Percentiles rank a stretch among this genome's conserved stretches.
Evolutionary conservation across 345 rosid species (phyloP).

Genomic region (Eucalyptus caleyi): DNA sequence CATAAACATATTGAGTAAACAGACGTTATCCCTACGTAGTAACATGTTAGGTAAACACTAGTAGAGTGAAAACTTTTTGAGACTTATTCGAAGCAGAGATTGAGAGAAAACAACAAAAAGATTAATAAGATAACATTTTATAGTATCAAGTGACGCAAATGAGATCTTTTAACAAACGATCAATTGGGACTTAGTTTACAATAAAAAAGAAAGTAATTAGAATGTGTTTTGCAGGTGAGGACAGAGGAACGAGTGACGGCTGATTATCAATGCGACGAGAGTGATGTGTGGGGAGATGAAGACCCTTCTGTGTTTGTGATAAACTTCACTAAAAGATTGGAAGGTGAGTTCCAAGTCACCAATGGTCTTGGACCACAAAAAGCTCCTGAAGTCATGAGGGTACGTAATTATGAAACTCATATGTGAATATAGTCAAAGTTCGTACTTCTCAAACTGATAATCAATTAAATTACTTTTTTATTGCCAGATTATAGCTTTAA

Average conservation of each 20-base stretch:
- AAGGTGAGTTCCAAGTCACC: constrained; percentile 56
- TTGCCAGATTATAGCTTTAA: too few species aligned
- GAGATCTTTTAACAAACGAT: background rate
- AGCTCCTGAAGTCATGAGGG: constrained; percentile 41
- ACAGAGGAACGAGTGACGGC: constrained; percentile 39
- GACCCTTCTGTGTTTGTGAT: constrained; percentile 45
- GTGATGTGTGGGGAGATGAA: constrained; percentile 21
- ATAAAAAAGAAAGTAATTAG: background rate
- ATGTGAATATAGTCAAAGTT: background rate
- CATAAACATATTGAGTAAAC: too few species aligned
- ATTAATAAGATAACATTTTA: too few species aligned
- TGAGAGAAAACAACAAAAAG: background rate
- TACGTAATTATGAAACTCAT: background rate
- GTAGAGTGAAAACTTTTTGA: background rate
- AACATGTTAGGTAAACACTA: too few species aligned
- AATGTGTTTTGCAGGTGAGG: constrained; percentile 10
- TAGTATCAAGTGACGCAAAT: background rate
- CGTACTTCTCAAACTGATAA: background rate
- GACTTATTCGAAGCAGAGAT: background rate
- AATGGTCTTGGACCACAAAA: constrained; percentile 41
- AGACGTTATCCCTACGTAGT: too few species aligned
- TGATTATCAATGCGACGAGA: constrained; percentile 5
- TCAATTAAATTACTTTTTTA: too few species aligned
- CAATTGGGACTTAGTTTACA: too few species aligned
- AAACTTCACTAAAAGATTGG: background rate